Base-by-base conservation (phyloP, 1,284 basidiomycete species). In the Pholiota adiposa region DNA sequence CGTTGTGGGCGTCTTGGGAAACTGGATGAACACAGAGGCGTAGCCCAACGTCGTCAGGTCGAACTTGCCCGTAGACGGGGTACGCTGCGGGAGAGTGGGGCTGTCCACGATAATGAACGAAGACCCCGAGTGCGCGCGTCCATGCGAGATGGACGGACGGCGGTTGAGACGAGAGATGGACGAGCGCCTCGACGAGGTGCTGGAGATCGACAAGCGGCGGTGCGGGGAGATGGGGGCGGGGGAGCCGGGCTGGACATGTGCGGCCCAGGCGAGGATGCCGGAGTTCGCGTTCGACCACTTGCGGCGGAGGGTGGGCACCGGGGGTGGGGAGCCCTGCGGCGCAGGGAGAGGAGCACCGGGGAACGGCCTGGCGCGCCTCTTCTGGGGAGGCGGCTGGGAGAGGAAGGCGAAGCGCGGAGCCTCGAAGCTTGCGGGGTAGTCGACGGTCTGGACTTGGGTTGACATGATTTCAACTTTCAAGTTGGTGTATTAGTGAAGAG, bases 201-300 rank as follows among this genome's bases (percentile, higher is more conserved):
- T 70, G 19, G 70, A 65, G 63, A 68, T 59, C 5, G 74, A 72
- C 0, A 68, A 63, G n/a, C 70, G 65, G 29, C 80, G 77, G 46
- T 76, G 74, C 5, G 80, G 83, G 59, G 81, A 78, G 27, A 72
- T 71, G 0, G 85, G 82, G 0, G 82, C 77, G 9, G 88, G 88
- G 14, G 88, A 86, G 14, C 88, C 89, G 4, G 89, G 89, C 50
- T 86, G 83, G 54, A 90, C 85, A 63, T 76, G 78, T 19, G 83
- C 73, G 4, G 82, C 82, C 88, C 88, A 89, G 50, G 79, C 67
- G 34, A 80, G 65, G 46, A 89, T 86, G 27, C 64, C 65, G 29
- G 72, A 70, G 70, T 72, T 73, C 21, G 78, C 74, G 61, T 68
- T 73, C 25, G 77, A 80, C 59, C 72, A 73, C 60, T 68, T 74